phyloP scores from a whole-genome alignment of 2,329 filamentous ascomycete species.

The Calonectria honghensis region DNA sequence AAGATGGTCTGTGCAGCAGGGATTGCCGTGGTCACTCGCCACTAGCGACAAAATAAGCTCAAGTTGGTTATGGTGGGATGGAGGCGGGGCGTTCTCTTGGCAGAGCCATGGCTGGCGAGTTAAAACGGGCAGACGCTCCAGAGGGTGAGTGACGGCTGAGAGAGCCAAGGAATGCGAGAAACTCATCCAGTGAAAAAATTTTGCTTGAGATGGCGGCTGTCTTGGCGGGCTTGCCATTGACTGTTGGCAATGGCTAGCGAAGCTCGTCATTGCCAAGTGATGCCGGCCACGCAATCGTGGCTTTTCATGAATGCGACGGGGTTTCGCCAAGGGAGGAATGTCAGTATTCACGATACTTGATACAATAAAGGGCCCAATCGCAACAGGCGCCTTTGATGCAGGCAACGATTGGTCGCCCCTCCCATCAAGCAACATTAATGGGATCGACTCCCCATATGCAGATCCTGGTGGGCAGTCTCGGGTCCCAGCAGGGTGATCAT shows the following conservation, averaged over 20 bases:
- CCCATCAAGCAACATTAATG: background rate
- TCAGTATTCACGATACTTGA: background rate
- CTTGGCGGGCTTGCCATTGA: background rate
- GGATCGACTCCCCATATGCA: background rate
- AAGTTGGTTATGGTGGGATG: slow-evolving; percentile 6
- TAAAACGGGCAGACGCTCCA: background rate
- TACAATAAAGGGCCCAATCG: background rate
- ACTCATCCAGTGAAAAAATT: background rate
- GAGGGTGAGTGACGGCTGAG: background rate
- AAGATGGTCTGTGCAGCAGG: background rate
- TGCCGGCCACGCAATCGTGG: background rate
- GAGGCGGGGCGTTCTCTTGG: slow-evolving; percentile 24
- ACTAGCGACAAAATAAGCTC: slow-evolving; percentile 21
- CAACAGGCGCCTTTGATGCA: background rate
- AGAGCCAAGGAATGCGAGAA: slow-evolving; percentile 10
- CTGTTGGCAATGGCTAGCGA: background rate
- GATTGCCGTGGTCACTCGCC: background rate
- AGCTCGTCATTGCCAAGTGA: background rate
- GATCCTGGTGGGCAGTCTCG: background rate
- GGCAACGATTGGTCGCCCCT: background rate
- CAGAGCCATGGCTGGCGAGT: background rate
- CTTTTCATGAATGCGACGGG: background rate
- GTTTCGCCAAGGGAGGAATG: background rate
- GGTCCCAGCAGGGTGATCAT: background rate
- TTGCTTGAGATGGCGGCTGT: background rate